phyloP scores from a whole-genome alignment of 345 rosid genomes.

The Mercurialis annua region DNA sequence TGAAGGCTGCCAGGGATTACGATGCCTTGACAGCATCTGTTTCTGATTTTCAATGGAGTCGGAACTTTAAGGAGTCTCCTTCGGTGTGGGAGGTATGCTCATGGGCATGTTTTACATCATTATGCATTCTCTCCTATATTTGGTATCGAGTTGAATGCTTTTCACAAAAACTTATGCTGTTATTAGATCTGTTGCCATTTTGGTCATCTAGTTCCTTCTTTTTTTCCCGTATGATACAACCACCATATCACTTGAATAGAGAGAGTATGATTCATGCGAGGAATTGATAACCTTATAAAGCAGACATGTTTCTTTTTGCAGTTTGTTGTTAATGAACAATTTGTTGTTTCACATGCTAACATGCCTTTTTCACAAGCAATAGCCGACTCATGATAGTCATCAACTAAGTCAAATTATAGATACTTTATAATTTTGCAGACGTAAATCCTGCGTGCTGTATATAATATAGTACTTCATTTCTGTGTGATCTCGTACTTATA shows the following conservation, averaged over 20 bases:
- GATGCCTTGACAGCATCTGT: conserved; percentile 91
- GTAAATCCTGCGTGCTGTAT: not conserved
- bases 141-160: not conserved
- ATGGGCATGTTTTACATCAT: not conserved
- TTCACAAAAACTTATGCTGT: not conserved
- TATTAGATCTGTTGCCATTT: not conserved
- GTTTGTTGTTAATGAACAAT: not conserved
- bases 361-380: no score
- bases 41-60: conserved; percentile 95
- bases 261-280: not conserved
- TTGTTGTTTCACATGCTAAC: not conserved
- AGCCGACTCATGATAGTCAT: no score
- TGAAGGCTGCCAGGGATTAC: conserved; percentile 98
- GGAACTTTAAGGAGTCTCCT: conserved; percentile 96
- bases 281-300: not conserved
- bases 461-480: not conserved
- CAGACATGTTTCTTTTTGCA: not conserved
- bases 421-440: conserved; percentile 1
- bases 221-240: conserved; percentile 1
- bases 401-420: no score
- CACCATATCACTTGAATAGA: not conserved
- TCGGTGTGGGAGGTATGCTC: conserved; percentile 91
- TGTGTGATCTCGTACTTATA: not conserved
- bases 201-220: not conserved
- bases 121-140: not conserved